Evolutionary conservation across 2,329 filamentous ascomycete species (phyloP), one percentile per base, ranked within the genome.

Genomic region (Ophiostoma australiae): DNA sequence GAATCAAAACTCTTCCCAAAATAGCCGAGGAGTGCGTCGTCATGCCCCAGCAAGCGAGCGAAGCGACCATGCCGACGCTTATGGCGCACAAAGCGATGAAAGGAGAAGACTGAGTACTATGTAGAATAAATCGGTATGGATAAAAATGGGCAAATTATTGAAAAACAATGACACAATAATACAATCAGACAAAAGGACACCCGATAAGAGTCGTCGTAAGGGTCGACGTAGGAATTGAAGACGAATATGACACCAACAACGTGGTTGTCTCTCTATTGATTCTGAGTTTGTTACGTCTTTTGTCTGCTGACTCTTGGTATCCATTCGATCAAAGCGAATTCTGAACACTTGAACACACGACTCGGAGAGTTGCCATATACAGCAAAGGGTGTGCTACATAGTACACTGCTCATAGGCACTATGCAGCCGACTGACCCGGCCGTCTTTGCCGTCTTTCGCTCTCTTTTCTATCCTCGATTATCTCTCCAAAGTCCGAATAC

Each of bases 1-100:
- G 23, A 58, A n/a, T 13, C 6, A 6, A 17, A 20, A 17, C 8
- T 48, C 44, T 48, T 7, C 17, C 17, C 17, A 8, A 55, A 58
- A 27, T 58, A 58, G 52, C 52, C 52, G 52, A 58, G 52, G 23
- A 27, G 52, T 58, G 52, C 52, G 52, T 58, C 52, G 52, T 58
- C 52, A 58, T 58, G 52, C 23, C 23, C 52, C 23, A 58, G 10
- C 52, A 58, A 58, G 52, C 52, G 52, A 58, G 52, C 17, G 52
- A 58, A 58, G 52, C 52, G 8, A 58, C 52, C 7, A 58, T 27
- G 52, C 52, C 52, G 52, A 48, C 44, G 44, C 7, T 17, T 48
- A 48, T 48, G 44, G 44, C 44, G 37, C 10, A 39, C 13, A 17
- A n/a, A 48, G 44, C 17, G 20, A 48, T 48, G 44, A 48, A 48